phyloP scores from a whole-genome alignment of 73 alveolate genomes.

The Tetrahymena borealis region DNA sequence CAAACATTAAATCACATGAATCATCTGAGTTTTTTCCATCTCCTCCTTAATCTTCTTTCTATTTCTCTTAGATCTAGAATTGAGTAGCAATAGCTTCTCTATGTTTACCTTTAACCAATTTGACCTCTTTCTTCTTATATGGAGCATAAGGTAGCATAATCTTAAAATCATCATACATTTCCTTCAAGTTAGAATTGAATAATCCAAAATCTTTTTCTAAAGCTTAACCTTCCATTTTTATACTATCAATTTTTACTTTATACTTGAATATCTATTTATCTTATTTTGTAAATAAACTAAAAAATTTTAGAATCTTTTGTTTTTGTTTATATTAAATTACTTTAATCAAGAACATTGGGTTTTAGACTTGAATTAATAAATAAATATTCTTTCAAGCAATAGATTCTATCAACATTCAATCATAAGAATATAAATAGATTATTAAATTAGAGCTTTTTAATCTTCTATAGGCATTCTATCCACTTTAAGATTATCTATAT shows the following conservation, averaged over 20 bases:
- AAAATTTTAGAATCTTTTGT: too few relatives aligned
- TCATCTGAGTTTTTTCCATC: not conserved
- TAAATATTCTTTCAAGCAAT: too few relatives aligned
- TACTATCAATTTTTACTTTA: not conserved
- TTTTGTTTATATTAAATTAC: too few relatives aligned
- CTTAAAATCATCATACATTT: not conserved
- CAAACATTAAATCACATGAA: constrained; percentile 44
- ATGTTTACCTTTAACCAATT: not conserved
- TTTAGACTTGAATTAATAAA: too few relatives aligned
- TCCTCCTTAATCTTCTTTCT: not conserved
- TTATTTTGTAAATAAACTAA: too few relatives aligned
- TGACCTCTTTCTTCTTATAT: not conserved
- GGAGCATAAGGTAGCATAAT: not conserved
- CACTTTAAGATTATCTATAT: too few relatives aligned
- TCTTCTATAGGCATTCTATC: too few relatives aligned
- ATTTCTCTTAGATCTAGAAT: not conserved
- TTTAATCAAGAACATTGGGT: too few relatives aligned
- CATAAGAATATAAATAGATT: too few relatives aligned
- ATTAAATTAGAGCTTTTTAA: too few relatives aligned
- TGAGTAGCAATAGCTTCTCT: not conserved
- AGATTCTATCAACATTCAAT: too few relatives aligned
- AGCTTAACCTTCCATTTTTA: not conserved
- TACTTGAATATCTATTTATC: too few relatives aligned
- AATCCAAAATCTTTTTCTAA: not conserved
- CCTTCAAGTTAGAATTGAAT: not conserved